These are phyloP conservation scores for Stenogyne calaminthoides DNA, from an alignment of 305 asterid genomes.

Conservation along the genomic window DNA sequence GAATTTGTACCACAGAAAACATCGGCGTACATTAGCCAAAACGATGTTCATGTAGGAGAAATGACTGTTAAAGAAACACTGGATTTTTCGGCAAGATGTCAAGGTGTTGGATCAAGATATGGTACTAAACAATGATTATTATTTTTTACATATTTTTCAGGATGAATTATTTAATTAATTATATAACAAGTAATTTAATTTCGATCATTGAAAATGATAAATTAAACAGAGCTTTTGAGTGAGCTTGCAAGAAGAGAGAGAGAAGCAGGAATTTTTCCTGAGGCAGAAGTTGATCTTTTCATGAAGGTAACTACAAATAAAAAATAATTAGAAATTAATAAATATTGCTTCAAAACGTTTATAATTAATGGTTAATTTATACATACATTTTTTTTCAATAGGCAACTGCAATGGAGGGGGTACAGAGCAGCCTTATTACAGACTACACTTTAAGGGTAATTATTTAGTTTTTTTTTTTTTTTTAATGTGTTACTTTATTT, in stretches of 20 bases:
- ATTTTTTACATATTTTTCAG: background rate
- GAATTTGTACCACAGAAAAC: constrained; percentile 90
- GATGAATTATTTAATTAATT: background rate
- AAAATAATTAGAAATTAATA: constrained; percentile 9
- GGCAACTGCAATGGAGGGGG: constrained; percentile 94
- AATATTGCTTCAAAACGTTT: constrained; percentile 12
- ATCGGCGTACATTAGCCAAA: constrained; percentile 93
- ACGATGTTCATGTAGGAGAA: constrained; percentile 89
- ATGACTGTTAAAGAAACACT: constrained; percentile 96
- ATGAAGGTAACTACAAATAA: constrained; percentile 64
- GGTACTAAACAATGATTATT: constrained; percentile 45
- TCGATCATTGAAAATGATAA: background rate
- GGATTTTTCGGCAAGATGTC: constrained; percentile 95
- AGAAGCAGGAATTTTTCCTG: constrained; percentile 85
- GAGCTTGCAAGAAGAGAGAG: constrained; percentile 95
- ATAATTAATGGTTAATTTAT: background rate
- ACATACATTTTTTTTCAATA: constrained; percentile 24
- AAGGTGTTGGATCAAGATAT: constrained; percentile 85
- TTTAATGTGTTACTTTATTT: background rate
- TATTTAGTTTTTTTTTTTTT: background rate
- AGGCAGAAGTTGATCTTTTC: constrained; percentile 89
- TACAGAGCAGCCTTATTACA: constrained; percentile 72
- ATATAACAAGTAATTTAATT: background rate
- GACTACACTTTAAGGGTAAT: constrained; percentile 77
- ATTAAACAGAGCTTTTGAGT: constrained; percentile 59